phyloP scores from a whole-genome alignment of 176 grass and related monocot genomes.

The sorghum (Sorghum bicolor) region DNA sequence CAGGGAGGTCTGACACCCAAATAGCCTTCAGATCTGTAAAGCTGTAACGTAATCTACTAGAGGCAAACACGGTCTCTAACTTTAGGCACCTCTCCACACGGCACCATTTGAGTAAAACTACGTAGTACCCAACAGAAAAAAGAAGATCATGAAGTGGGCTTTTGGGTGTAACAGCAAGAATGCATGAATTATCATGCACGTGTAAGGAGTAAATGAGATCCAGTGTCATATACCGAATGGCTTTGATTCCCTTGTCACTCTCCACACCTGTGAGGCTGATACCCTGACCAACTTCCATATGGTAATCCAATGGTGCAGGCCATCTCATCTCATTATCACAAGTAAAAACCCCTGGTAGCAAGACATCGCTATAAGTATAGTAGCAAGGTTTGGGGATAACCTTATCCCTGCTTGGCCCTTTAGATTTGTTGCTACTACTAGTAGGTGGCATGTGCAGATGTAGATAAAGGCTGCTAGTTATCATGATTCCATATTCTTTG shows the following conservation, averaged over 20 bases:
- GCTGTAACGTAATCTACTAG: neutral
- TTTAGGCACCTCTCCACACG: neutral
- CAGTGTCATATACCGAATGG: neutral
- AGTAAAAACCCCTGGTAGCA: neutral
- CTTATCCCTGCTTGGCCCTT: neutral
- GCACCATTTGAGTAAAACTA: neutral
- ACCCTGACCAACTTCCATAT: neutral
- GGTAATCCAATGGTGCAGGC: neutral
- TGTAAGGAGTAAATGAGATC: neutral
- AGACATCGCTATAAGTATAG: neutral
- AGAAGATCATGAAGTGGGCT: accelerated
- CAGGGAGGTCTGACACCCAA: neutral
- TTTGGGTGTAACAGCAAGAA: neutral
- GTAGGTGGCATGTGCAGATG: neutral
- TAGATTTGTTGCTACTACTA: too few species aligned
- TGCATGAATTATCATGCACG: neutral
- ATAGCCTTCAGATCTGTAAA: neutral
- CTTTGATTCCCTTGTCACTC: neutral
- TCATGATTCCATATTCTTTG: neutral
- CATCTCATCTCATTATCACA: neutral
- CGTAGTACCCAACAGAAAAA: too few species aligned
- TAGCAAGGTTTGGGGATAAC: too few species aligned
- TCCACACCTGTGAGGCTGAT: neutral
- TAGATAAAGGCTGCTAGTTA: neutral
- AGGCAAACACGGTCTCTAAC: neutral